These are phyloP conservation scores for Kazachstania kunashirensis DNA, from an alignment of 805 yeast genomes.

Conservation along the genomic window DNA sequence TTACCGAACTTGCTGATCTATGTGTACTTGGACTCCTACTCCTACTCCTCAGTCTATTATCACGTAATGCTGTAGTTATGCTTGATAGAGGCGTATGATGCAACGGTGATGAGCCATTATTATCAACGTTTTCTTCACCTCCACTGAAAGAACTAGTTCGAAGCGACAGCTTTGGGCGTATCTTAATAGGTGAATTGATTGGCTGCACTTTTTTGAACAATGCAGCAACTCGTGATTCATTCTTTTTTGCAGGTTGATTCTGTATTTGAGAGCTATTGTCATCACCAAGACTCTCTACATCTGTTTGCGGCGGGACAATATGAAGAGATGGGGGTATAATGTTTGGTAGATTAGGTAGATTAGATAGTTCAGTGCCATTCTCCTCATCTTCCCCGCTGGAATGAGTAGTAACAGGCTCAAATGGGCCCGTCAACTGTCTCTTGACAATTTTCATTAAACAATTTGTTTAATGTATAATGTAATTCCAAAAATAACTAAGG, in stretches of 20 bases:
- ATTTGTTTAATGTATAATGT: background rate
- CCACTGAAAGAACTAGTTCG: background rate
- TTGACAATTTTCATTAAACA: constrained; percentile 11
- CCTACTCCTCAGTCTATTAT: constrained; percentile 2
- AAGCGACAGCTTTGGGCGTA: constrained; percentile 12
- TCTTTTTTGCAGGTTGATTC: background rate
- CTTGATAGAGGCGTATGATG: constrained; percentile 4
- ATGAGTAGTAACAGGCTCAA: constrained; percentile 9
- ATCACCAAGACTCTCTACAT: constrained; percentile 3
- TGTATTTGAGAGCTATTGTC: background rate
- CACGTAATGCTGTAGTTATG: background rate
- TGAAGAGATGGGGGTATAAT: constrained; percentile 14
- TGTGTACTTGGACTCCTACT: constrained; percentile 5
- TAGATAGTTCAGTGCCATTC: background rate
- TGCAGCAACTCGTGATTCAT: constrained; percentile 9
- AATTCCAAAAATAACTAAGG: too few species aligned
- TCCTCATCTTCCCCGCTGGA: constrained; percentile 1
- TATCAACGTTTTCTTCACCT: background rate
- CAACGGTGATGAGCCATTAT: constrained; percentile 1
- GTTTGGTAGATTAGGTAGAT: background rate
- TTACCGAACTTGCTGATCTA: constrained; percentile 7
- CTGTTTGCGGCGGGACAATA: constrained; percentile 14
- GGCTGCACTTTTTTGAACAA: constrained; percentile 9
- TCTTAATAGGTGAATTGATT: constrained; percentile 1
- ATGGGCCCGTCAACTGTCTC: constrained; percentile 16